Percentiles rank a stretch among this genome's conserved stretches.
phyloP scores from a whole-genome alignment of 305 asterid genomes.

The Fraxinus nigra region DNA sequence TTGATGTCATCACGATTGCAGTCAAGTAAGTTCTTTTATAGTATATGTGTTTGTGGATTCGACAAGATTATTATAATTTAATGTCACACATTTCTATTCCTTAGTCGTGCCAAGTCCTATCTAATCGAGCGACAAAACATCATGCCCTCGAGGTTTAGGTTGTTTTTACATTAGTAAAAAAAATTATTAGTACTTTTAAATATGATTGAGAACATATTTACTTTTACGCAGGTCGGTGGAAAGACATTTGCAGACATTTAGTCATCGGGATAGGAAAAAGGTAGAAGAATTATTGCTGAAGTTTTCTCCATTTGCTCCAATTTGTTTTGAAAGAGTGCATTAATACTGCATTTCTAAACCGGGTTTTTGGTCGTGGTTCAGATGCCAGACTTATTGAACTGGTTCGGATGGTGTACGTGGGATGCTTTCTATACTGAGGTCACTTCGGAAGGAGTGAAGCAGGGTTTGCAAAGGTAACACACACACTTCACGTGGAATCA shows the following conservation, averaged over 20 bases:
- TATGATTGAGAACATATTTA: not conserved
- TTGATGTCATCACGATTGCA: slow-evolving; percentile 78
- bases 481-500: not conserved
- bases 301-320: not conserved
- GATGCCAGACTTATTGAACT: slow-evolving; percentile 92
- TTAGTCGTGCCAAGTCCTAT: not conserved
- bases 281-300: slow-evolving; percentile 25
- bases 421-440: slow-evolving; percentile 92
- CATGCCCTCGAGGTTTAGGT: not conserved
- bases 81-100: not conserved
- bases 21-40: slow-evolving; percentile 59
- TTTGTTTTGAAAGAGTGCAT: not conserved
- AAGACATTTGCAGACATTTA: slow-evolving; percentile 73
- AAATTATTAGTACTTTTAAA: not conserved
- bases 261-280: slow-evolving; percentile 87
- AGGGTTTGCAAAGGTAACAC: slow-evolving; percentile 67
- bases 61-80: not conserved
- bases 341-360: slow-evolving; percentile 3
- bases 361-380: slow-evolving; percentile 28
- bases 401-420: slow-evolving; percentile 99
- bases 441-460: slow-evolving; percentile 73
- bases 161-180: not conserved
- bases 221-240: slow-evolving; percentile 59
- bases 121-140: not conserved
- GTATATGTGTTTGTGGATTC: not conserved